phyloP scores from a whole-genome alignment of 1,284 basidiomycete species.

The Papiliotrema laurentii region DNA sequence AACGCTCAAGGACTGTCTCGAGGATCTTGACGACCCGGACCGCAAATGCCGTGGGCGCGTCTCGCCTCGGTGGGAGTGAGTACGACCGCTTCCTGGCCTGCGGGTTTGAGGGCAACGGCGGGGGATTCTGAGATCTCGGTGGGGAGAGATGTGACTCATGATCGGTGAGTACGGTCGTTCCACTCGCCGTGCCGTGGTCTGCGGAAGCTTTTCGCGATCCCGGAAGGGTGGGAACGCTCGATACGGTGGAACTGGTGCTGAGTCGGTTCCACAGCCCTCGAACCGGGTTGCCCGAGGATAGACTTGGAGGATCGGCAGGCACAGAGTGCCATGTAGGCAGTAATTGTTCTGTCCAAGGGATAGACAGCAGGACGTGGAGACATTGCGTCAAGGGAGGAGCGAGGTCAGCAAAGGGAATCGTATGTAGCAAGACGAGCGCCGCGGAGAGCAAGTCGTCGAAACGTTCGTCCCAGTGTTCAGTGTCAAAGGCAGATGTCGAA shows the following conservation, averaged over 20 bases:
- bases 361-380: slow-evolving; percentile 37
- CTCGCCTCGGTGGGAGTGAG: not conserved
- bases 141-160: not conserved
- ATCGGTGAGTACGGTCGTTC: not conserved
- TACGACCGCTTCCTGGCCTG: not conserved
- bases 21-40: slow-evolving; percentile 24
- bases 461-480: slow-evolving; percentile 31
- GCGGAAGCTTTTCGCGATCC: not conserved
- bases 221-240: not conserved
- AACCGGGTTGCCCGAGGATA: slow-evolving; percentile 10
- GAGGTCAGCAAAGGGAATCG: slow-evolving; percentile 26
- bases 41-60: slow-evolving; percentile 21
- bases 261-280: slow-evolving; percentile 15
- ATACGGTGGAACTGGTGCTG: not conserved
- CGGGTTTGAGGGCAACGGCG: not conserved
- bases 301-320: slow-evolving; percentile 16
- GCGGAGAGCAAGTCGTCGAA: slow-evolving; percentile 34
- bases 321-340: slow-evolving; percentile 31
- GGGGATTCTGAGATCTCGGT: not conserved
- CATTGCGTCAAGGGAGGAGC: slow-evolving; percentile 32
- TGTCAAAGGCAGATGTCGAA: too few relatives aligned
- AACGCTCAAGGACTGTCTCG: slow-evolving; percentile 22
- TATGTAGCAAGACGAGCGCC: slow-evolving; percentile 25
- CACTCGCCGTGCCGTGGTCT: not conserved
- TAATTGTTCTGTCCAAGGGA: slow-evolving; percentile 29